Percentiles rank a stretch among this genome's conserved stretches.
Evolutionary conservation across 768 basidiomycete species (phyloP).

Genomic region (Pilatotrama ljubarskyi): DNA sequence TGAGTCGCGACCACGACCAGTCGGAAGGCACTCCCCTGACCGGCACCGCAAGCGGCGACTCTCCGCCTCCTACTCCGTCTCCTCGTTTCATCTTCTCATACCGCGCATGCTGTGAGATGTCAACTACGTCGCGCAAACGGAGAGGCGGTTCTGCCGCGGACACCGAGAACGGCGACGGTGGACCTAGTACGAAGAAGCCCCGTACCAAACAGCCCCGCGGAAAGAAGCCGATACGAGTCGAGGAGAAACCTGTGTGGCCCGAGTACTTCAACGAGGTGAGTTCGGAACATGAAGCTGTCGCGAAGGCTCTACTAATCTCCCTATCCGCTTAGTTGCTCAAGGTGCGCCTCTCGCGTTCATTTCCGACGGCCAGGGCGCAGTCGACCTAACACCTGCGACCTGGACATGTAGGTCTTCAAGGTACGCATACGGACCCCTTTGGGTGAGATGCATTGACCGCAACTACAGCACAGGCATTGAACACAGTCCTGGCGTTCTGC

Average conservation of each 20-base stretch:
- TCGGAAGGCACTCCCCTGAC: neutral
- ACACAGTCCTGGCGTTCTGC: conserved; percentile 86
- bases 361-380: neutral
- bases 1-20: neutral
- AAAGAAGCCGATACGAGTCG: neutral
- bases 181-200: conserved; percentile 20
- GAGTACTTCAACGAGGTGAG: conserved; percentile 30
- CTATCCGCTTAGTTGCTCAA: conserved; percentile 50
- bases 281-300: neutral
- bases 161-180: neutral
- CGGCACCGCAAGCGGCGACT: too few relatives aligned
- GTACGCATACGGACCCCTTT: conserved; percentile 25
- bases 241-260: conserved; percentile 25
- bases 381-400: too few relatives aligned
- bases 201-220: conserved; percentile 12
- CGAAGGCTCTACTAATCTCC: neutral
- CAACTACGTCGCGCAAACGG: conserved; percentile 10
- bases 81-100: neutral
- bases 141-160: neutral
- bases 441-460: neutral
- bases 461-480: conserved; percentile 60
- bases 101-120: neutral
- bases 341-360: conserved; percentile 36
- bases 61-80: neutral
- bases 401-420: conserved; percentile 45